Evolutionary conservation across 495 filamentous ascomycete genomes (phyloP).

Genomic region (Schizothecium vesticola): DNA sequence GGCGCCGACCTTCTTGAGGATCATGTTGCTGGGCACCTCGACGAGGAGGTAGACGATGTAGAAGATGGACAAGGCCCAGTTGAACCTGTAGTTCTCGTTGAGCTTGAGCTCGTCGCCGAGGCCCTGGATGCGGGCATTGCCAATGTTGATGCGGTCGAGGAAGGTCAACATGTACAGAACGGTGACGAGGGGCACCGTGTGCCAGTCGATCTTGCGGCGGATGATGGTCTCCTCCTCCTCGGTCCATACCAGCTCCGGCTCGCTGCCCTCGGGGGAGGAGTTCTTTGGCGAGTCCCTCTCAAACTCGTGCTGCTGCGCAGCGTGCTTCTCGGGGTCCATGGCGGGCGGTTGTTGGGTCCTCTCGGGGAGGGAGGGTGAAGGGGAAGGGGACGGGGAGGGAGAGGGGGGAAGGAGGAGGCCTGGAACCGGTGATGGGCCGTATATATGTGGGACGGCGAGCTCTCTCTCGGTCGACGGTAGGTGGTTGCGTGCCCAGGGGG

Average conservation of each 20-base stretch:
- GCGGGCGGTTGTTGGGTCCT: constrained; percentile 19
- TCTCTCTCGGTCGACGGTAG: not conserved
- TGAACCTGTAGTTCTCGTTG: constrained; percentile 43
- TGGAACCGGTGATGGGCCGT: not conserved
- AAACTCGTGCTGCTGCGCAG: constrained; percentile 10
- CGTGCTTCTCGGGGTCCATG: not conserved
- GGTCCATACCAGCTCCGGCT: constrained; percentile 38
- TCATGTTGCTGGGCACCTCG: constrained; percentile 60
- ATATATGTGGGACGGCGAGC: not conserved
- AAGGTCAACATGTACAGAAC: constrained; percentile 47
- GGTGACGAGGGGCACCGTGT: constrained; percentile 48
- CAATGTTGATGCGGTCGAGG: constrained; percentile 55
- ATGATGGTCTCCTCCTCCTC: constrained; percentile 46
- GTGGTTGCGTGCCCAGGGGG: not conserved
- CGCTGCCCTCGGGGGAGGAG: constrained; percentile 16
- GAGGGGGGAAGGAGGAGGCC: not conserved
- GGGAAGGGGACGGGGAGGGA: not conserved
- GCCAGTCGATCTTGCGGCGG: constrained; percentile 48
- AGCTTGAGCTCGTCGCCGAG: constrained; percentile 51
- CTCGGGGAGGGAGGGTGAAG: constrained; percentile 14
- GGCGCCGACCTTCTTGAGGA: constrained; percentile 55
- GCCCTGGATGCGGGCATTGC: constrained; percentile 60
- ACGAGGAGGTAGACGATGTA: constrained; percentile 66
- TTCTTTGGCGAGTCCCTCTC: constrained; percentile 17
- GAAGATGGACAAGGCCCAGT: constrained; percentile 54